phyloP scores from a whole-genome alignment of 805 yeast genomes.

The Wickerhamiella spandovensis region DNA sequence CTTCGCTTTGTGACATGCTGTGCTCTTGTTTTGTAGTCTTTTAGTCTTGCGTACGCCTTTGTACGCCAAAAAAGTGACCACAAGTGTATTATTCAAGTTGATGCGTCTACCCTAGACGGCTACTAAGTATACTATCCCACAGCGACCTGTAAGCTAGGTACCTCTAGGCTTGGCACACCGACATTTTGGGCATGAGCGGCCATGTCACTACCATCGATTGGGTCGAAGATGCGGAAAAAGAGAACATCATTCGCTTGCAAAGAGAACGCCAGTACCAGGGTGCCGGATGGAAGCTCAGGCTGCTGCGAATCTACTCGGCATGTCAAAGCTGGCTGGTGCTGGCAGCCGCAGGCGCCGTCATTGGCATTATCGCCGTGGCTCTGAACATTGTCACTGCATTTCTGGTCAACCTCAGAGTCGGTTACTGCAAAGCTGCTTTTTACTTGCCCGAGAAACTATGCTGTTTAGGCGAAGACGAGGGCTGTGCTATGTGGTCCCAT shows the following conservation, averaged over 20 bases:
- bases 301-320: slow-evolving; percentile 14
- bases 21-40: not conserved
- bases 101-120: too few species aligned
- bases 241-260: slow-evolving; percentile 16
- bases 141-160: not conserved
- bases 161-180: not conserved
- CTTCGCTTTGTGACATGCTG: not conserved
- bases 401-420: slow-evolving; percentile 65
- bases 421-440: slow-evolving; percentile 60
- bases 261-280: slow-evolving; percentile 1
- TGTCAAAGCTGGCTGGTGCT: slow-evolving; percentile 60
- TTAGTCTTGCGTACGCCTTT: not conserved
- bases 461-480: slow-evolving; percentile 48
- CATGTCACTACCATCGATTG: slow-evolving; percentile 36
- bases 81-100: too few species aligned
- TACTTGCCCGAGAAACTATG: slow-evolving; percentile 67
- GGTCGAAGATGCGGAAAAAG: slow-evolving; percentile 40
- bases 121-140: not conserved
- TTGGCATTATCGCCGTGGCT: slow-evolving; percentile 75
- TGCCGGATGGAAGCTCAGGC: not conserved
- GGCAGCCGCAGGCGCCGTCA: slow-evolving; percentile 56
- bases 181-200: slow-evolving; percentile 1
- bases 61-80: not conserved
- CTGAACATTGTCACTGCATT: slow-evolving; percentile 76
- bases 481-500: slow-evolving; percentile 54